Evolutionary conservation across 163 green algal genomes (phyloP), one percentile per base, ranked within the genome.

Genomic region (Botryococcus braunii): DNA sequence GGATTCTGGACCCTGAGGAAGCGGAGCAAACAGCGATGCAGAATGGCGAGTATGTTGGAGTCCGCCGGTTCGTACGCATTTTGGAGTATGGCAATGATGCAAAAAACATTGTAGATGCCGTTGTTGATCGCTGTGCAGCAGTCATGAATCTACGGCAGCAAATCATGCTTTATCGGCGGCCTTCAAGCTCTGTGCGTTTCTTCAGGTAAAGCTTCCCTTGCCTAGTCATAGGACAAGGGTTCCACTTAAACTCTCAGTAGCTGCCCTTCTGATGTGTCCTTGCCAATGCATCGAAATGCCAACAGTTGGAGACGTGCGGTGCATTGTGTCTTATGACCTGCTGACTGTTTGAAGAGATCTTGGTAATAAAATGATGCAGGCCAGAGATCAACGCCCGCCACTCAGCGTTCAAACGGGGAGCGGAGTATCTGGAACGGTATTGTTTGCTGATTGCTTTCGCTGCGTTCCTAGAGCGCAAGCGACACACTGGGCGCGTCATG

Each of bases 371-470:
- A 55, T 62, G n/a, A 8, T 72, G 69, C 78, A 83, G 82, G 66
- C 78, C 80, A 35, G 83, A 91, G 68, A 79, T 85, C 35, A 74
- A 85, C 31, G 73, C 71, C 47, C 79, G 86, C 36, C 81, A 89
- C 71, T 79, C 72, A 25, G 84, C 85, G 4, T 96, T 96, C 78
- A 88, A 87, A 65, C 73, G 87, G 11, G 91, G 87, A 17, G 77
- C 72, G 7, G 84, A 87, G 17, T 96, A 95, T 74, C 84, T 97
- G 58, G 86, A 97, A 80, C 83, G 91, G 66, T 97, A 97, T 81
- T 93, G 83, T 77, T 74, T 95, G 77, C 82, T 97, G 40, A 91
- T 97, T 69, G 79, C 78, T 4, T 94, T 95, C 68, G 74, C 89
- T 0, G 85, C 75, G 13, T 97, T 89, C 77, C 78, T 97, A 56